phyloP scores from a whole-genome alignment of 78 protist genomes.

The Emiliania huxleyi region DNA sequence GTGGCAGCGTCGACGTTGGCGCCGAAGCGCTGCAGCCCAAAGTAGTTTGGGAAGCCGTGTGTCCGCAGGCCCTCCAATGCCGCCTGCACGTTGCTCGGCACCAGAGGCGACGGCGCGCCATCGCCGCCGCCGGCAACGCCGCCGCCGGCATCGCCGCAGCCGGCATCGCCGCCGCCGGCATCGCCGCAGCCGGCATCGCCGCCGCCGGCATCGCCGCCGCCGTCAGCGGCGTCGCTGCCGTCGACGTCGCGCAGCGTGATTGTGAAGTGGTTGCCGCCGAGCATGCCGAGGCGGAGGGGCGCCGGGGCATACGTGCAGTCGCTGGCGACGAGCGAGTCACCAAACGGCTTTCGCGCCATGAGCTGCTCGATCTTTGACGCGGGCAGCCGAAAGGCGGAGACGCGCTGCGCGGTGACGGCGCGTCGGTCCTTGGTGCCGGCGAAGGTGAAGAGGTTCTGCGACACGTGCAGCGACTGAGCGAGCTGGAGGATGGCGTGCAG shows the following conservation, averaged over 20 bases:
- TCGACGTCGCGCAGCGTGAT: conserved; percentile 69
- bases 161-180: background rate
- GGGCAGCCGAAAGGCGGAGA: background rate
- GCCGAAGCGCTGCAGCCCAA: conserved; percentile 83
- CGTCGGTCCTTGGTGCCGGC: conserved; percentile 28
- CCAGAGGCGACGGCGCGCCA: conserved; percentile 70
- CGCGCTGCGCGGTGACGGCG: conserved; percentile 20
- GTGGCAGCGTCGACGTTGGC: conserved; percentile 64
- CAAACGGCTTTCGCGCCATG: background rate
- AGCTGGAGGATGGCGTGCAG: background rate
- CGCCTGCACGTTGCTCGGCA: conserved; percentile 57
- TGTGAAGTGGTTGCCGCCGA: conserved; percentile 70
- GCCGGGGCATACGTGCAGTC: conserved; percentile 36
- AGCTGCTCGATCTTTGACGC: background rate
- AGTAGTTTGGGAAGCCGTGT: conserved; percentile 77
- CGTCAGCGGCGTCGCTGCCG: background rate
- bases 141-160: background rate
- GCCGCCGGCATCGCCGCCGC: background rate
- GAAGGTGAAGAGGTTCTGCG: background rate
- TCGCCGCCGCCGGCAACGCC: background rate
- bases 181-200: background rate
- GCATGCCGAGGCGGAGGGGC: conserved; percentile 62
- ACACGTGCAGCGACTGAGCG: background rate
- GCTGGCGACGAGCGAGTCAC: conserved; percentile 34
- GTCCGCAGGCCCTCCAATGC: background rate